Conservation (phyloP, 345 rosid species). For the Xanthoceras sorbifolium region DNA sequence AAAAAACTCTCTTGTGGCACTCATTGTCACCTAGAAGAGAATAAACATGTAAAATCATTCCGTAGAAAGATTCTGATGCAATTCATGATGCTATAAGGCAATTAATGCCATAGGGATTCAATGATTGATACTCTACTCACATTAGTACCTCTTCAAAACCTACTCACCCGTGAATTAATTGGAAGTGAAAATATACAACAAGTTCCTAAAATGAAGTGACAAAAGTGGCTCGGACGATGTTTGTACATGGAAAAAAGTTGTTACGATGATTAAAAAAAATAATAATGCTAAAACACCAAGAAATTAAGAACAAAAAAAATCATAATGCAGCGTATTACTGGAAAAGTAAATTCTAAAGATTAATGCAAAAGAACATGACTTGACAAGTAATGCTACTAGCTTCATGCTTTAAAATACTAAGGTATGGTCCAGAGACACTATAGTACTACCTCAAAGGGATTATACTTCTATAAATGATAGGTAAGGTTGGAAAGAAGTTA, state of each 20-base stretch:
- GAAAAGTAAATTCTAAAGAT: not conserved
- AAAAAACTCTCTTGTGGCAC: not conserved
- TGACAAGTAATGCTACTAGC: not conserved
- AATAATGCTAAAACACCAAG: not conserved
- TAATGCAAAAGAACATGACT: not conserved
- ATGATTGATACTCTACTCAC: not conserved
- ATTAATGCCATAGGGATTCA: not conserved
- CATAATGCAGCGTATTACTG: not conserved
- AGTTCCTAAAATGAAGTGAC: not conserved
- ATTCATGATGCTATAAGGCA: not conserved
- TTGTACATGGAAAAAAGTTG: not conserved
- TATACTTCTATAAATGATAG: not conserved
- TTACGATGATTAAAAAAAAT: not conserved
- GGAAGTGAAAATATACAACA: not conserved
- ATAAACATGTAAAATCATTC: not conserved
- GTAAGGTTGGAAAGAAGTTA: constrained; percentile 22
- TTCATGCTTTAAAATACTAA: not conserved
- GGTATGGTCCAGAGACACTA: not conserved
- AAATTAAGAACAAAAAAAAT: not conserved
- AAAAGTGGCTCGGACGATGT: not conserved
- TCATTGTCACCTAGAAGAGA: not conserved
- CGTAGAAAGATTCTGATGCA: not conserved
- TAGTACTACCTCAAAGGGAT: not conserved
- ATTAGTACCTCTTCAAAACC: not conserved
- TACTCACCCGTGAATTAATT: not conserved